phyloP scores from a whole-genome alignment of 495 filamentous ascomycete species.

The Bathelium albidoporum region DNA sequence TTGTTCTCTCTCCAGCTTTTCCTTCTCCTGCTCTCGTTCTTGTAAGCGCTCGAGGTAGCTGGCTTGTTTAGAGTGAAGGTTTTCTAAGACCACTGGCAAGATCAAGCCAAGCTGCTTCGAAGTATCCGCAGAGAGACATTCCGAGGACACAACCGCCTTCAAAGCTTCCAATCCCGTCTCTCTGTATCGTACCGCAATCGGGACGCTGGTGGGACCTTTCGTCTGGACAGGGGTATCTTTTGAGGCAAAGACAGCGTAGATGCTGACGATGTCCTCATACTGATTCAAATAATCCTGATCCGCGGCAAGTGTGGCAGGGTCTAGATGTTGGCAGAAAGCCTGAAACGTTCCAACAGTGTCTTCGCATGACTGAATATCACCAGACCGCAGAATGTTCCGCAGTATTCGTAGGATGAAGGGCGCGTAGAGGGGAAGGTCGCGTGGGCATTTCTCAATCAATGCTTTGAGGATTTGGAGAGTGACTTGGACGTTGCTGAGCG shows the following conservation, averaged over 20 bases:
- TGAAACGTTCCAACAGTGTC: slow-evolving; percentile 74
- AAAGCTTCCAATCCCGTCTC: slow-evolving; percentile 71
- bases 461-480: slow-evolving; percentile 80
- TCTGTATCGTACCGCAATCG: slow-evolving; percentile 73
- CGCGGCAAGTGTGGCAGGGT: slow-evolving; percentile 62
- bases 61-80: slow-evolving; percentile 68
- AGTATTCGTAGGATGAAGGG: slow-evolving; percentile 69
- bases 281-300: slow-evolving; percentile 75
- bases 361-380: slow-evolving; percentile 81
- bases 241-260: slow-evolving; percentile 68
- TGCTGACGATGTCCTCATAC: slow-evolving; percentile 66
- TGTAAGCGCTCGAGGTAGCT: slow-evolving; percentile 54
- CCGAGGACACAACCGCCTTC: slow-evolving; percentile 64
- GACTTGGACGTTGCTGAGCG: slow-evolving; percentile 74
- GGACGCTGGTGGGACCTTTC: slow-evolving; percentile 49
- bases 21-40: slow-evolving; percentile 48
- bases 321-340: slow-evolving; percentile 71
- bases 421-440: slow-evolving; percentile 80
- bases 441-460: slow-evolving; percentile 81
- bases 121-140: slow-evolving; percentile 61
- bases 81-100: slow-evolving; percentile 73
- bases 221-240: slow-evolving; percentile 37
- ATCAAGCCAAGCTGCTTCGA: slow-evolving; percentile 64
- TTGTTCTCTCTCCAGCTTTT: slow-evolving; percentile 54
- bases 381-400: slow-evolving; percentile 62